A percentile compares a stretch with the other conserved stretches of the same genome.
These are phyloP conservation scores for Solanum peruvianum DNA, from an alignment of 257 asterid species.

Conservation along the genomic window DNA sequence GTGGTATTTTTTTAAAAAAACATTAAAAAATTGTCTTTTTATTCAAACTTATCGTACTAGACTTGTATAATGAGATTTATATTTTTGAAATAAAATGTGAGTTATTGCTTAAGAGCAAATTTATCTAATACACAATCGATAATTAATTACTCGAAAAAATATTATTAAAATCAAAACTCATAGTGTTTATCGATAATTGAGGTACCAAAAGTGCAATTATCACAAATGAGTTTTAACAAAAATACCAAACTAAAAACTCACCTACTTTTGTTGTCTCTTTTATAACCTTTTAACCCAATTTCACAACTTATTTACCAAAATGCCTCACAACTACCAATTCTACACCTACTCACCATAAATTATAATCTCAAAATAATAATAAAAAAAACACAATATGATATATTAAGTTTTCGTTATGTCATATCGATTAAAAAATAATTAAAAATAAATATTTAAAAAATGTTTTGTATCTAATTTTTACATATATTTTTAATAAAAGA, in stretches of 20 bases:
- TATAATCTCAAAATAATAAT: background rate
- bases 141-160: background rate
- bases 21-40: background rate
- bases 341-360: background rate
- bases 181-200: too few species aligned
- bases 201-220: background rate
- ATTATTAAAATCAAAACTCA: too few species aligned
- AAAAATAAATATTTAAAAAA: background rate
- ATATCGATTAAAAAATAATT: fast-evolving
- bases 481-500: background rate
- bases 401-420: fast-evolving
- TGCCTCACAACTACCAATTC: background rate
- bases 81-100: background rate
- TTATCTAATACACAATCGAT: background rate
- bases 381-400: fast-evolving
- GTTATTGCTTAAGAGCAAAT: fast-evolving
- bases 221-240: background rate
- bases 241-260: background rate
- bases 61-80: background rate
- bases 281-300: background rate
- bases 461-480: background rate
- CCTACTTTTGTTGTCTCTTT: background rate
- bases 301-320: background rate
- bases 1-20: too few species aligned
- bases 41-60: background rate